phyloP scores from a whole-genome alignment of 306 rosid genomes.

The Casuarina equisetifolia region DNA sequence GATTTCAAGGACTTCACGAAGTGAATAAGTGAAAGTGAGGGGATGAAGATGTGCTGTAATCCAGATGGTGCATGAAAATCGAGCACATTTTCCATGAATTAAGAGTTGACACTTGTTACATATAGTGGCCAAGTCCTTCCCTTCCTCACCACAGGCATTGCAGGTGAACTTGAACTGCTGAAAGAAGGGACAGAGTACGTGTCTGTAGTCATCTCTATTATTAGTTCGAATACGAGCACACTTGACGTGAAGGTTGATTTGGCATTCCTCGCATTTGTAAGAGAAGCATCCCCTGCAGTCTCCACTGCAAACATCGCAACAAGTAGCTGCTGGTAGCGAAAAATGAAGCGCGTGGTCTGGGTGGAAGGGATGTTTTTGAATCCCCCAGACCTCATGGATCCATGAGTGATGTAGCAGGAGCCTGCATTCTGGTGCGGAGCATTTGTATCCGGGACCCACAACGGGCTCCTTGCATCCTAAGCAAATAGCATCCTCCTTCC shows the following conservation, averaged over 20 bases:
- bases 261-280: neutral
- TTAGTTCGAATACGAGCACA: neutral
- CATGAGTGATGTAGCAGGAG: too few species aligned
- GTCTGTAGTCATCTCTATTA: neutral
- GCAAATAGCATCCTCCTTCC: too few species aligned
- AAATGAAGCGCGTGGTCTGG: neutral
- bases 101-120: neutral
- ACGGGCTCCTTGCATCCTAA: too few species aligned
- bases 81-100: neutral
- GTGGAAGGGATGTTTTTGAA: neutral
- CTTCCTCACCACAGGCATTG: neutral
- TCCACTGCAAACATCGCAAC: neutral
- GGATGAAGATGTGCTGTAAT: neutral
- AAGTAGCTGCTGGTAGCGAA: rapidly evolving
- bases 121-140: neutral
- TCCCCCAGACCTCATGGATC: too few species aligned
- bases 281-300: neutral
- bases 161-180: neutral
- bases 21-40: neutral
- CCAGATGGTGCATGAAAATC: neutral
- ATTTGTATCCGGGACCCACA: too few species aligned
- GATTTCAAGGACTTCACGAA: too few species aligned
- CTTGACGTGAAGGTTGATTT: neutral
- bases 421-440: too few species aligned
- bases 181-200: neutral